phyloP scores from a whole-genome alignment of 73 alveolate species.

The Paramecium bursaria region DNA sequence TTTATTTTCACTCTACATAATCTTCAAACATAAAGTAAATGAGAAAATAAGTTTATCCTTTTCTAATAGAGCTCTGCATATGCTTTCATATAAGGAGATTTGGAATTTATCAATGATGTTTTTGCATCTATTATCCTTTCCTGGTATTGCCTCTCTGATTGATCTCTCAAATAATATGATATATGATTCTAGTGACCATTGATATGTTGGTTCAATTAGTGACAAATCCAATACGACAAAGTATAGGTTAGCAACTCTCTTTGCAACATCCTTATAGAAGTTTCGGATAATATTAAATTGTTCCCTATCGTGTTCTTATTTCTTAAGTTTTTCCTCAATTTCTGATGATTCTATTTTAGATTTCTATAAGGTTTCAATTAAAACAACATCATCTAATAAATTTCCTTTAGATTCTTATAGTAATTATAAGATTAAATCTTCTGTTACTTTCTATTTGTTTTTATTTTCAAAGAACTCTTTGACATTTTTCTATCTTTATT shows the following conservation, averaged over 20 bases:
- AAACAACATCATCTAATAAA: constrained; percentile 86
- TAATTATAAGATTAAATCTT: constrained; percentile 67
- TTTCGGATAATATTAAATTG: constrained; percentile 76
- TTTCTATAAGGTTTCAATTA: constrained; percentile 78
- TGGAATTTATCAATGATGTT: constrained; percentile 83
- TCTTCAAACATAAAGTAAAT: constrained; percentile 88
- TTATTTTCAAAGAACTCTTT: constrained; percentile 74
- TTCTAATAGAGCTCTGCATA: constrained; percentile 94
- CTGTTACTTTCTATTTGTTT: constrained; percentile 64
- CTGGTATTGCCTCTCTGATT: constrained; percentile 70
- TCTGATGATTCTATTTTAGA: constrained; percentile 79
- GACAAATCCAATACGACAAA: constrained; percentile 84
- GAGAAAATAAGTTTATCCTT: constrained; percentile 93
- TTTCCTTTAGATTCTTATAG: constrained; percentile 75
- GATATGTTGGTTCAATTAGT: constrained; percentile 86
- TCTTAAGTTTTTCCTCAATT: constrained; percentile 76
- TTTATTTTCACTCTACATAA: constrained; percentile 80
- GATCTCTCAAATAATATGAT: constrained; percentile 73
- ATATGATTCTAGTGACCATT: constrained; percentile 84
- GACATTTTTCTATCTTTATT: constrained; percentile 76
- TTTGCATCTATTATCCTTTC: constrained; percentile 75
- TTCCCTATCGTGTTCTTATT: constrained; percentile 73
- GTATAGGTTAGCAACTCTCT: constrained; percentile 85
- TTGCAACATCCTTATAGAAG: constrained; percentile 78
- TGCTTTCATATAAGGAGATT: constrained; percentile 76